Evolutionary conservation across 345 rosid genomes (phyloP), one percentile per base, ranked within the genome.

Genomic region (Laguncularia racemosa): DNA sequence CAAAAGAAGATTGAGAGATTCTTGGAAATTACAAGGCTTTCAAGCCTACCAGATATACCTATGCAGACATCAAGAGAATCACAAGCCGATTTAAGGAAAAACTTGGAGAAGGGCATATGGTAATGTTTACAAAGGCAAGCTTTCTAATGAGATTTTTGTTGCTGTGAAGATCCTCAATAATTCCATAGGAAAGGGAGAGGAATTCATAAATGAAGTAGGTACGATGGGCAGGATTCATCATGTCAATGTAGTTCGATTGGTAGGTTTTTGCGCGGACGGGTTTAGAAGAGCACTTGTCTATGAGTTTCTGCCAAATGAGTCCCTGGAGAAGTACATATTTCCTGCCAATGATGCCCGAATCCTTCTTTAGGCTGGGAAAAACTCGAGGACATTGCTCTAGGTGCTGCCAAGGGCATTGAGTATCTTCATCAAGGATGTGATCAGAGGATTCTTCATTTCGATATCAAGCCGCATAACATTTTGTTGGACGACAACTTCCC

Each of bases 391-490:
- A 66, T 74, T 40, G 58, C 75, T 2, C 19, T 70, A 1, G 67
- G 75, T 1, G 52, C 60, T 7, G 75, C 75, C 20, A 54, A 56
- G 43, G 75, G 69, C 10, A 59, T 66, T 44, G 74, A 63, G 38
- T 70, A 70, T 53, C 33, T 74, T 12, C 78, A 74, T 56, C 56
- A 21, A 23, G 78, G 73, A 2, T 69, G 78, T 12, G 74, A 65
- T 20, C 48, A 57, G 51, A 52, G 55, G 58, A 62, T 66, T 50
- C 50, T 74, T 12, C 75, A 74, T 67, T 64, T 70, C 46, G 74
- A 69, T 6, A 69, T 73, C 20, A 76, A 62, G 47, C 67, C 71
- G 3, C 70, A 66, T 38, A 64, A 61, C 16, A 60, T 62, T 15
- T 26, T 68, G 44, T 57, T 71, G 18, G 67, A 55, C 17, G 2